Evolutionary conservation across 1,139 yeast genomes (phyloP), one percentile per base, ranked within the genome.

Genomic region (Suhomyces atakaporum): DNA sequence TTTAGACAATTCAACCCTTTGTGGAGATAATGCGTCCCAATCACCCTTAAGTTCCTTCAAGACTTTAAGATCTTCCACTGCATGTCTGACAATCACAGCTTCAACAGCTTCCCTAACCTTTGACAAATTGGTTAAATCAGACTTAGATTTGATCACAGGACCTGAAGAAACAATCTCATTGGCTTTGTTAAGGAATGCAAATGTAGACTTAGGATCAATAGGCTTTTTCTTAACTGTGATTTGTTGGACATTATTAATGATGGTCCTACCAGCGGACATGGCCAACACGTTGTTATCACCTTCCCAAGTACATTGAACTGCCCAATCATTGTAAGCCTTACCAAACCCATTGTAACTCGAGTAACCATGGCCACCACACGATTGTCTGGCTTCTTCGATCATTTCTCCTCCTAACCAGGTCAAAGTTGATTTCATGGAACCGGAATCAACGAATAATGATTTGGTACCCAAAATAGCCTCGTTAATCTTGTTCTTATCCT

Each of bases 311-410:
- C 95, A 87, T 67, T 89, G 96, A 32, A 89, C 97, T 22, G 86
- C 95, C 89, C 96, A 90, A 61, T 89, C 97, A 45, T 79, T 77
- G 63, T 78, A 86, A 21, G 90, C 92, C 58, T 84, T 87, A 38
- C 95, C 96, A 56, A 89, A 86, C 3, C 92, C 96, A 49, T 86
- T 79, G 67, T 89, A 89, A 13, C 90, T 79, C 16, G 95, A 86
- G 64, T 89, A 89, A 29, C 97, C 97, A 57, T 88, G 96, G 34
- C 97, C 97, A 63, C 97, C 97, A 66, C 96, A 89, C n/a, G 95
- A 77, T 68, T 89, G 97, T 65, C 97, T 79, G 46, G 89, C 76
- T 66, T 89, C 89, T 56, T 87, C 96, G 55, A 89, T 89, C 49
- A 84, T 69, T 40, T 76, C 77, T 34, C 89, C 81, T 29, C 87